Base-by-base conservation (phyloP, 768 basidiomycete species). In the Termitomyces sp. region DNA sequence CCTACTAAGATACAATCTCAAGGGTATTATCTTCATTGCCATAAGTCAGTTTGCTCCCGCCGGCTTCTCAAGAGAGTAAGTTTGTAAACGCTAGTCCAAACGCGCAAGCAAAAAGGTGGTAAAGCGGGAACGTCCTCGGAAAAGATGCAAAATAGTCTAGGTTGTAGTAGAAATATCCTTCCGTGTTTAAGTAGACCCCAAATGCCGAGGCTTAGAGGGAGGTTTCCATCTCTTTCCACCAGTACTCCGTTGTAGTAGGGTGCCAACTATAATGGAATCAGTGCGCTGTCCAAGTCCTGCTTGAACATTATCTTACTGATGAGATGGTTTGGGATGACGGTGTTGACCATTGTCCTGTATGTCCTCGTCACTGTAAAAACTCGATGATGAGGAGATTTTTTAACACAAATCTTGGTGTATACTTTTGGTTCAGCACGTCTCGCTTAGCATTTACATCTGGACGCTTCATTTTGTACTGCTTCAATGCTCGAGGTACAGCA, bases 1-100 rank as follows among this genome's bases (percentile, higher is more conserved):
- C 50, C 45, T 61, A 58, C 57, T 62, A 66, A 67, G 60, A 63
- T 64, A 62, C 59, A 54, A 65, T 55, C 59, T 50, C 57, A 61
- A 60, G 61, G 66, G 65, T 66, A 64, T 67, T 63, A 64, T 62
- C 48, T 54, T 56, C 55, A 57, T 37, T 41, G 20, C 58, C 54
- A 59, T 56, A 53, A 53, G 57, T 54, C 48, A 46, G 27, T 47
- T 51, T 13, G 22, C 46, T 39, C 33, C 36, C 34, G 52, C 41
- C 48, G 24, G 36, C 54, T 49, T 55, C 48, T 59, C 41, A 44
- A 42, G 36, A 22, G 12, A 34, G 34, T 51, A 57, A 60, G 59
- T 12, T 57, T 55, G 18, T 46, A 22, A 57, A 42, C 42, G 52
- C 46, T 53, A 36, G 39, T 57, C 47, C 54, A 54, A 45, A 48